Conservation (phyloP, 2,329 filamentous ascomycete genomes). For the Xylaria sp. region DNA sequence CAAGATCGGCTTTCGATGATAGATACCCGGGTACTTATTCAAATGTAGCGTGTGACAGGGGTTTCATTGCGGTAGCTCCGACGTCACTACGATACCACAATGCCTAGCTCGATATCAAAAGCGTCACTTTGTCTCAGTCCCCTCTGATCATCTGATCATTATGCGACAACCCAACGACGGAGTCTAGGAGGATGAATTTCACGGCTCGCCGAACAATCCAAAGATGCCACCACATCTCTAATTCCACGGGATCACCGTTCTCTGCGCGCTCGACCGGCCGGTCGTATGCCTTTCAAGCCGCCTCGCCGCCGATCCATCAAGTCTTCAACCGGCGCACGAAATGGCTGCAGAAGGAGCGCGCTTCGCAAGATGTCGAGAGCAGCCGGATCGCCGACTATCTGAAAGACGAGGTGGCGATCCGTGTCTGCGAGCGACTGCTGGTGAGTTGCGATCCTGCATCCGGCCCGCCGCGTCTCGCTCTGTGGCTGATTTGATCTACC, state of each 20-base stretch:
- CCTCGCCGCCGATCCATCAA: constrained; percentile 81
- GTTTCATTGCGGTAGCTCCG: constrained; percentile 17
- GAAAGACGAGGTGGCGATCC: constrained; percentile 87
- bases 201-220: constrained; percentile 40
- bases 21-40: neutral
- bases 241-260: constrained; percentile 25
- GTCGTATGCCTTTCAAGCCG: constrained; percentile 80
- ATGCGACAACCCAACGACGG: constrained; percentile 43
- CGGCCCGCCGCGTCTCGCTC: constrained; percentile 47
- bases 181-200: constrained; percentile 47
- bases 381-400: constrained; percentile 91
- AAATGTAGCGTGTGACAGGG: constrained; percentile 15
- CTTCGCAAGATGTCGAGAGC: constrained; percentile 74
- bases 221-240: constrained; percentile 35
- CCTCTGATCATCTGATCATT: constrained; percentile 40
- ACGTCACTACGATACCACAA: constrained; percentile 26
- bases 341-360: constrained; percentile 90
- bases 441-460: constrained; percentile 29
- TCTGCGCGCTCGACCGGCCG: constrained; percentile 53
- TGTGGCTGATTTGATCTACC: constrained; percentile 17
- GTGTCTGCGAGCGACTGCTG: constrained; percentile 86
- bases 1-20: neutral
- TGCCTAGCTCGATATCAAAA: constrained; percentile 20
- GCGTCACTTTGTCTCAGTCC: constrained; percentile 22
- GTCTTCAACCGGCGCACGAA: constrained; percentile 92